A percentile compares a stretch with the other conserved stretches of the same genome.
These are phyloP conservation scores for Oryza glaberrima DNA, from an alignment of 176 grass and related monocot species.

Conservation along the genomic window DNA sequence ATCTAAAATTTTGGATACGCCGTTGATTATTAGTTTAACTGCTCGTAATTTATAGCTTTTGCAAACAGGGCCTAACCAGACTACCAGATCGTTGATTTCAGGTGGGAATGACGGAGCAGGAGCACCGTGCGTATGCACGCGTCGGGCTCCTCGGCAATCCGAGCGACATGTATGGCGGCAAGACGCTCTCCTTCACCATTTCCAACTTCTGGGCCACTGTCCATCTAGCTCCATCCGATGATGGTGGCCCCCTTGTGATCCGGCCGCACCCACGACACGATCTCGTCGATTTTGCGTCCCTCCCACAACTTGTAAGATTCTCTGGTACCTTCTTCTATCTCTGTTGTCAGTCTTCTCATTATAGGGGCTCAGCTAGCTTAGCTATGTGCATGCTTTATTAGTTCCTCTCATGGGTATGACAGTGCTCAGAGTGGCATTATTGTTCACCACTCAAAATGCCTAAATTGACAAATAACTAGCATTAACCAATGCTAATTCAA, in stretches of 20 bases:
- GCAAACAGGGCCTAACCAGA: no score
- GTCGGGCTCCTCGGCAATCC: constrained; percentile 85
- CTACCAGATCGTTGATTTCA: no score
- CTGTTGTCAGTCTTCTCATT: neutral
- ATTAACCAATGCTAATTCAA: neutral
- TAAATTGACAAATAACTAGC: neutral
- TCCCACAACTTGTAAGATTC: constrained; percentile 49
- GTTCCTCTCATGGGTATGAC: no score
- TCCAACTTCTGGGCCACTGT: constrained; percentile 75
- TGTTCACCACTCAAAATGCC: no score
- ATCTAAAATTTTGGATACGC: no score
- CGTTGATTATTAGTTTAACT: no score
- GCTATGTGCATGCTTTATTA: no score
- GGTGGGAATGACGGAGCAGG: constrained; percentile 8
- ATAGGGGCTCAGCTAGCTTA: no score
- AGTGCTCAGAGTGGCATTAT: neutral
- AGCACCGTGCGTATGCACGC: constrained; percentile 60
- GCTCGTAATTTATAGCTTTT: no score
- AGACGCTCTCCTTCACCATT: constrained; percentile 67
- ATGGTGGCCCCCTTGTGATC: constrained; percentile 51
- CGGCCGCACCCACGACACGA: constrained; percentile 76
- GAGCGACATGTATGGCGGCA: constrained; percentile 78
- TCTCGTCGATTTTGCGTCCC: constrained; percentile 68
- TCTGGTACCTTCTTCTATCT: neutral
- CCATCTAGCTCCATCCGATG: constrained; percentile 51